These are phyloP conservation scores for Phytophthora syringae DNA, from an alignment of 352 stramenopile genomes.

Conservation along the genomic window DNA sequence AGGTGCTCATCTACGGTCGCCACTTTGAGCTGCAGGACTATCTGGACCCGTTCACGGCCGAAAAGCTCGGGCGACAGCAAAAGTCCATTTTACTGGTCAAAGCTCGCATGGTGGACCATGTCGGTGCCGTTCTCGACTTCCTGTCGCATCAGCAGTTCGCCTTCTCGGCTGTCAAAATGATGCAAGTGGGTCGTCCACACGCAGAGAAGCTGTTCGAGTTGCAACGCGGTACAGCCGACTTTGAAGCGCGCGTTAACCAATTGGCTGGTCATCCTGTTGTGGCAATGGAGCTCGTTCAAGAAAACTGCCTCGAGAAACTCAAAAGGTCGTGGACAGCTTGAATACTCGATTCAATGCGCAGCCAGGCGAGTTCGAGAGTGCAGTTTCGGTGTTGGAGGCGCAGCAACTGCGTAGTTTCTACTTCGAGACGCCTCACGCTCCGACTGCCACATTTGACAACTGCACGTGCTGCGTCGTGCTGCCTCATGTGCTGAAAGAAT, in stretches of 20 bases:
- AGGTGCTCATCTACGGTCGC: constrained; percentile 80
- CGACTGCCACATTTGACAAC: constrained; percentile 83
- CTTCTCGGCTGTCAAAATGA: constrained; percentile 84
- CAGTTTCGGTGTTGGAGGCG: constrained; percentile 55
- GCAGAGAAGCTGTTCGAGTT: constrained; percentile 68
- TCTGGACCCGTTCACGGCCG: constrained; percentile 77
- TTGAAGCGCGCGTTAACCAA: constrained; percentile 45
- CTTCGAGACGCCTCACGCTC: constrained; percentile 56
- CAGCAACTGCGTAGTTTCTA: constrained; percentile 70
- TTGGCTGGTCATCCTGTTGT: constrained; percentile 51
- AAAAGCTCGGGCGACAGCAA: constrained; percentile 73
- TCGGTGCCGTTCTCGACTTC: constrained; percentile 60
- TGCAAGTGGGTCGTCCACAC: constrained; percentile 48
- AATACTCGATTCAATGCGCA: constrained; percentile 50
- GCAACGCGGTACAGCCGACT: constrained; percentile 40
- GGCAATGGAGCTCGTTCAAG: constrained; percentile 78
- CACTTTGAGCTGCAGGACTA: constrained; percentile 89
- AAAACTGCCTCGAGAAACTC: constrained; percentile 71
- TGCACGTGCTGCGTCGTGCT: constrained; percentile 94
- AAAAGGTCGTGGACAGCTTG: constrained; percentile 60
- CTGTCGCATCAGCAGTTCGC: constrained; percentile 76
- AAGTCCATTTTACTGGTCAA: constrained; percentile 77
- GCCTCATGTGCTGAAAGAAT: constrained; percentile 92
- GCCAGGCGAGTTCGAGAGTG: constrained; percentile 55
- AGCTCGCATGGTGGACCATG: constrained; percentile 48